Percentiles rank a stretch among this genome's conserved stretches.
Evolutionary conservation across 2,329 filamentous ascomycete species (phyloP).

Genomic region (Penicillium sp.): DNA sequence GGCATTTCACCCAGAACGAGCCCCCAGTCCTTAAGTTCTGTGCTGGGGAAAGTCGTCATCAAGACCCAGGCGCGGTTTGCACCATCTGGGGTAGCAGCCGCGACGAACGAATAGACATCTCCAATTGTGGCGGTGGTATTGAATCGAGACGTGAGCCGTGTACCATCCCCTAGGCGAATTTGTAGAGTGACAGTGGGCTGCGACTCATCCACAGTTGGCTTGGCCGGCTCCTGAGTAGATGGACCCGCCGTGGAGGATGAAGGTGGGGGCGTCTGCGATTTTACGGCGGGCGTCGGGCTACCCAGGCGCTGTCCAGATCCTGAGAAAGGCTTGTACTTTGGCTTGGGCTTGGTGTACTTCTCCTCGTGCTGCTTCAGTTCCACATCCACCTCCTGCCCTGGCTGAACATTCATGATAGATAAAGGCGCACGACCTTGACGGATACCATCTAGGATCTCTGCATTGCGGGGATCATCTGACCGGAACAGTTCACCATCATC

Average conservation of each 20-base stretch:
- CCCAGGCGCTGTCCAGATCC: conserved; percentile 62
- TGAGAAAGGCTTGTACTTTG: conserved; percentile 62
- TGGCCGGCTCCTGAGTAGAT: conserved; percentile 30
- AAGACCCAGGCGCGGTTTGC: conserved; percentile 55
- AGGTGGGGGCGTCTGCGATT: conserved; percentile 37
- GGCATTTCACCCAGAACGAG: conserved; percentile 47
- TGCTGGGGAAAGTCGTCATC: conserved; percentile 66
- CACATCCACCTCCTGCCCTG: conserved; percentile 64
- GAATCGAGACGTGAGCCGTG: conserved; percentile 60
- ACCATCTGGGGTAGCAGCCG: conserved; percentile 52
- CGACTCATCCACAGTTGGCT: conserved; percentile 56
- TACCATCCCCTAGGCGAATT: conserved; percentile 63
- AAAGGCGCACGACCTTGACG: conserved; percentile 62
- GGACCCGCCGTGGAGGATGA: conserved; percentile 21
- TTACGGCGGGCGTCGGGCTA: conserved; percentile 59
- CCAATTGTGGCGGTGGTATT: conserved; percentile 65
- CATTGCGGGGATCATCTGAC: conserved; percentile 63
- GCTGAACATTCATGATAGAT: conserved; percentile 61
- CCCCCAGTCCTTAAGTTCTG: conserved; percentile 58
- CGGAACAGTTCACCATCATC: conserved; percentile 64
- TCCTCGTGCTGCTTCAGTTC: conserved; percentile 64
- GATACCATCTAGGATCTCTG: conserved; percentile 61
- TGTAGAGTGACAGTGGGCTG: conserved; percentile 60
- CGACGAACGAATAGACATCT: conserved; percentile 63
- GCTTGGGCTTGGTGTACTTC: conserved; percentile 63